Conservation (phyloP, 2,329 filamentous ascomycete species). For the Torrubiella hemipterigena region DNA sequence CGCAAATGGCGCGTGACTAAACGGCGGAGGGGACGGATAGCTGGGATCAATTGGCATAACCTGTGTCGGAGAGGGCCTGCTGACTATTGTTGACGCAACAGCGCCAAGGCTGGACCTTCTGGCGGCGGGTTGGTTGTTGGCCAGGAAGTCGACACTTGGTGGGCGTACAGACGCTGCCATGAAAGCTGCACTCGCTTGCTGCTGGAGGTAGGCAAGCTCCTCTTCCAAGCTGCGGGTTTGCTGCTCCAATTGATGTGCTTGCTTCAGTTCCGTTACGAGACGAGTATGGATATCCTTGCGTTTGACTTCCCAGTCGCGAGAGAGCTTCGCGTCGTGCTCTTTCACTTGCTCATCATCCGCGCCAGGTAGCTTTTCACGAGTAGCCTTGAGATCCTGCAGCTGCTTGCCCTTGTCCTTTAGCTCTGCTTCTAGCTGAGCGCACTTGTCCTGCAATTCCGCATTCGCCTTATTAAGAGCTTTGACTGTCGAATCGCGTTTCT, state of each 20-base stretch:
- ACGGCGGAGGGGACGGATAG: constrained; percentile 40
- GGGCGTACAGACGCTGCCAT: too few species aligned
- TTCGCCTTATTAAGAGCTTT: constrained; percentile 43
- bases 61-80: constrained; percentile 26
- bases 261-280: constrained; percentile 34
- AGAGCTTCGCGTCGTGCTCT: constrained; percentile 36
- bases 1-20: constrained; percentile 38
- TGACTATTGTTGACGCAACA: too few species aligned
- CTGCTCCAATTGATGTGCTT: constrained; percentile 31
- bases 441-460: constrained; percentile 50
- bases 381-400: constrained; percentile 63
- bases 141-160: too few species aligned
- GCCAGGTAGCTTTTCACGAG: constrained; percentile 50
- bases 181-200: constrained; percentile 31
- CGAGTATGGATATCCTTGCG: constrained; percentile 40
- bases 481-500: constrained; percentile 39
- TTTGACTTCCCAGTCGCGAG: constrained; percentile 42
- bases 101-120: too few species aligned
- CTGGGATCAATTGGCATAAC: constrained; percentile 28
- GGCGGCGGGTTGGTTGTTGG: too few species aligned
- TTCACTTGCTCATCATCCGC: constrained; percentile 48
- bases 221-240: constrained; percentile 33
- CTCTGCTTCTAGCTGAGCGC: constrained; percentile 55
- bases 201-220: constrained; percentile 29
- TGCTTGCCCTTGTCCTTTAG: constrained; percentile 55